Percentiles rank a stretch among this genome's conserved stretches.
These are phyloP conservation scores for Solanum gracilifrons DNA, from an alignment of 257 asterid species.

Conservation along the genomic window DNA sequence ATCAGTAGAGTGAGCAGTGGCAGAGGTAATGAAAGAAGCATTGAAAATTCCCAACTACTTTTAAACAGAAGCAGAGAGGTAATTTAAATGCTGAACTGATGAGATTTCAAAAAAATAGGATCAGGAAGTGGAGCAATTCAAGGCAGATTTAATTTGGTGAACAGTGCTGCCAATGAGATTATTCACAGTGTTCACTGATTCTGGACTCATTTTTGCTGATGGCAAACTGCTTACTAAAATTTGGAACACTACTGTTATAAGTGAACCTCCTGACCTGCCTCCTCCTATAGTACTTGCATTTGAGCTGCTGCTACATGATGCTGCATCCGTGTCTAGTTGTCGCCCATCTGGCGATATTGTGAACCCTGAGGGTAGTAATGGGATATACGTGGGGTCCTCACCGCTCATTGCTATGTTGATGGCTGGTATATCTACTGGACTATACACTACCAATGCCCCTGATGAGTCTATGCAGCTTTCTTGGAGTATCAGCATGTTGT, in stretches of 20 bases:
- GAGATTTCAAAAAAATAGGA: background rate
- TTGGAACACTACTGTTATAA: constrained; percentile 71
- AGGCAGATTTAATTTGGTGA: constrained; percentile 82
- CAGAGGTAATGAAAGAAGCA: constrained; percentile 29
- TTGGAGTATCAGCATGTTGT: constrained; percentile 85
- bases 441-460: constrained; percentile 66
- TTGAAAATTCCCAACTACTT: constrained; percentile 60
- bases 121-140: constrained; percentile 52
- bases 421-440: constrained; percentile 70
- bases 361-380: constrained; percentile 79
- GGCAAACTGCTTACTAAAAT: constrained; percentile 72
- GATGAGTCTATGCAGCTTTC: constrained; percentile 90
- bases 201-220: constrained; percentile 71
- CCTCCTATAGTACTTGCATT: constrained; percentile 1
- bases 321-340: constrained; percentile 14
- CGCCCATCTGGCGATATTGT: constrained; percentile 66
- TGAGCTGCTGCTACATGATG: constrained; percentile 35
- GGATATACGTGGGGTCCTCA: constrained; percentile 71
- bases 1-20: background rate
- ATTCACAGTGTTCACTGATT: constrained; percentile 75
- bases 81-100: background rate
- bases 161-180: constrained; percentile 67
- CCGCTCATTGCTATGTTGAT: constrained; percentile 92
- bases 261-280: constrained; percentile 35
- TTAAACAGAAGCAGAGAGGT: background rate